Base-by-base conservation (phyloP, 1,284 basidiomycete species). In the Rhodotorula sp. region DNA sequence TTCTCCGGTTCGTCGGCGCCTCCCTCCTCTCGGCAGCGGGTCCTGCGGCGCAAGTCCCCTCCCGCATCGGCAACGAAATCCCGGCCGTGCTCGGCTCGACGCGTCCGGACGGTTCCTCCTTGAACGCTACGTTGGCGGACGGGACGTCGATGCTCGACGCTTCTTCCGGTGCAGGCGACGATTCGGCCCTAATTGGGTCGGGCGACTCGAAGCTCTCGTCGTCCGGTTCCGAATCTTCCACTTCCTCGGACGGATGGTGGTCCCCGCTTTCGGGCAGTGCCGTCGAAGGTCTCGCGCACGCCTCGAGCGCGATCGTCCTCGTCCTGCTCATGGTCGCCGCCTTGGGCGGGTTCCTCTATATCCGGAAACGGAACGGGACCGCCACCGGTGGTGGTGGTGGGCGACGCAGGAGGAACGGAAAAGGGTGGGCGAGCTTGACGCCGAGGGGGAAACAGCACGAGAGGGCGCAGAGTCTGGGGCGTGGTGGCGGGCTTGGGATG, bases 1-100 rank as follows among this genome's bases (percentile, higher is more conserved):
- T 99, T 78, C 87, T 95, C 61, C 90, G 94, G 21, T 97, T 97
- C 83, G 91, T 97, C 88, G 88, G 87, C 60, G 87, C 95, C 67
- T 68, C 70, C n/a, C 90, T 95, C 77, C 86, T 89, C 45, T 85
- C 87, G 6, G 86, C 97, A 58, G 84, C 89, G 3, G 93, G 82
- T 3, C 90, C 70, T 85, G 90, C 73, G 86, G 91, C 49, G 86
- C 89, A 52, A 81, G 84, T 78, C 87, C 89, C 91, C 12, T 92
- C 90, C 71, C 86, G 86, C 48, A 84, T 95, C 28, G 94, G 92
- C 18, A 83, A 84, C 49, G 84, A 87, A 68, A 59, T 83, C 80
- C 68, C 91, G 89, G 81, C 89, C 86, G 56, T 79, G 66, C 82
- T 85, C 47, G 77, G 75, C n/a, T 74, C 77, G 63, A 74, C 80